Evolutionary conservation across 768 basidiomycete genomes (phyloP), one percentile per base, ranked within the genome.

Genomic region (Imleria badia): DNA sequence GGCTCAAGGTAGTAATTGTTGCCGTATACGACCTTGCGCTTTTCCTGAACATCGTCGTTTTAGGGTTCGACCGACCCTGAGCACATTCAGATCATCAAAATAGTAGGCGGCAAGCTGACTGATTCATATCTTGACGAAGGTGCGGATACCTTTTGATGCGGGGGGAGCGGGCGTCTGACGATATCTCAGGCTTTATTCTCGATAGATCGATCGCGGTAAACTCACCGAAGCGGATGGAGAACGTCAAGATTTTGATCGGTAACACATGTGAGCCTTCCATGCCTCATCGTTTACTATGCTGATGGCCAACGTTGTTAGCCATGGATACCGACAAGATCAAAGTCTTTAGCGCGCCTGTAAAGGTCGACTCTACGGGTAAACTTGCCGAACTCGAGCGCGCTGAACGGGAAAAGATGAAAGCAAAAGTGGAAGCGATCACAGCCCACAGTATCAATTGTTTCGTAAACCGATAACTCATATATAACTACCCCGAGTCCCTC

Each of bases 291-390:
- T 45, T 19, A 20, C 23, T 15, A 15, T 33, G 14, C 17, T 53
- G n/a, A 48, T 46, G 35, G 19, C 13, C 11, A 15, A 45, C 19
- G 13, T 45, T 53, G 7, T 39, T 60, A 95, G 94, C 97, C 4
- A 98, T 98, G 97, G 97, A 99, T 75, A 99, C 97, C 26, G 97
- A 99, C 76, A 99, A 99, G 73, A 97, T 98, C 79, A 99, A 99
- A 76, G 89, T 99, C 56, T 99, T 99, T 58, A 97, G 97, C 41
- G 96, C 97, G 0, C 82, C 93, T 35, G 86, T 98, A 58, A 93
- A 94, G 74, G 97, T 98, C 7, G 96, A 98, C 64, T 81, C 91
- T 43, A 96, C 97, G 3, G 91, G 95, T 48, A 98, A 99, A 75
- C 84, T 99, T 8, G 97, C 97, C 9, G 97, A 99, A 72, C 85